Conservation (phyloP, 805 yeast genomes). For the Cyberlindnera suaveolens region DNA sequence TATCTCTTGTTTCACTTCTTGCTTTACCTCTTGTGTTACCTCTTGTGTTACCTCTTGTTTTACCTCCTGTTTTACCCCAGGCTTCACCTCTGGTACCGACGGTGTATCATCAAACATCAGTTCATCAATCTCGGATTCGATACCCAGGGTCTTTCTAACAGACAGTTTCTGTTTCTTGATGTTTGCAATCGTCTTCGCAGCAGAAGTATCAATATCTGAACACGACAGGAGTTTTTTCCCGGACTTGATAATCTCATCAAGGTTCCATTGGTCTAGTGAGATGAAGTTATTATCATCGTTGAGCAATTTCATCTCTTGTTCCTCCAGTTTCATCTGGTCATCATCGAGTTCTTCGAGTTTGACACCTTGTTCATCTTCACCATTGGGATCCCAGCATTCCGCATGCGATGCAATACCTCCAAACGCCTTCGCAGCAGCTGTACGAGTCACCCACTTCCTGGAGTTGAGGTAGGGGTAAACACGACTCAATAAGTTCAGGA, state of each 20-base stretch:
- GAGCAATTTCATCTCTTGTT: conserved; percentile 18
- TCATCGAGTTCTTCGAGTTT: conserved; percentile 19
- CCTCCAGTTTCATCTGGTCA: conserved; percentile 14
- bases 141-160: conserved; percentile 36
- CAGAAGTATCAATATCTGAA: conserved; percentile 19
- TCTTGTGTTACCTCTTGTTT: conserved; percentile 9
- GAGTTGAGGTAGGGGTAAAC: conserved; percentile 85
- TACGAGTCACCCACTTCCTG: conserved; percentile 92
- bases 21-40: conserved; percentile 3
- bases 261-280: conserved; percentile 44
- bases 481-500: conserved; percentile 72
- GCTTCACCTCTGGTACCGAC: conserved; percentile 11
- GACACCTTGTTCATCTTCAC: conserved; percentile 17
- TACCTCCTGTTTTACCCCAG: conserved; percentile 2
- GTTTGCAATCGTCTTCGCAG: conserved; percentile 32
- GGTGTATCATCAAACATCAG: conserved; percentile 14
- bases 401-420: conserved; percentile 87
- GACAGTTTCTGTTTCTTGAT: conserved; percentile 45
- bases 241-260: conserved; percentile 41
- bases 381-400: conserved; percentile 75
- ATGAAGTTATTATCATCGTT: conserved; percentile 36
- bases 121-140: conserved; percentile 28
- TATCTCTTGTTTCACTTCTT: conserved; percentile 3
- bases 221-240: conserved; percentile 39
- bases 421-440: conserved; percentile 89